These are phyloP conservation scores for Geum urbanum DNA, from an alignment of 306 rosid genomes.

Conservation along the genomic window DNA sequence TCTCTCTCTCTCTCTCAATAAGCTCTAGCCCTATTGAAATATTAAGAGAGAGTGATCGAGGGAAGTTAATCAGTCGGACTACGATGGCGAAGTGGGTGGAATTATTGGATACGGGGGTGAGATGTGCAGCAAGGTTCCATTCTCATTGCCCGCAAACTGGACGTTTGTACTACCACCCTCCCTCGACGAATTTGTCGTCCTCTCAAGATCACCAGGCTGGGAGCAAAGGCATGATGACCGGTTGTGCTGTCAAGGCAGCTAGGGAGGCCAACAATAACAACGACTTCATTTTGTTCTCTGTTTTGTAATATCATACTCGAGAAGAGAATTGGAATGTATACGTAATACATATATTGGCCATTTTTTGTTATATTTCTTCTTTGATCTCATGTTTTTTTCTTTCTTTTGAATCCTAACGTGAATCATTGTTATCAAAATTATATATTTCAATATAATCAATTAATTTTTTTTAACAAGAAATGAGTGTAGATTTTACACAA, in stretches of 20 bases:
- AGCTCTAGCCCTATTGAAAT: not conserved
- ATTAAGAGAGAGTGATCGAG: not conserved
- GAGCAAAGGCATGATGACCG: not conserved
- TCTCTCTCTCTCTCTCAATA: no score
- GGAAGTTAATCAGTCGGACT: not conserved
- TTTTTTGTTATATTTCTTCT: not conserved
- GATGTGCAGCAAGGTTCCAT: slow-evolving; percentile 54
- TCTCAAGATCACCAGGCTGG: slow-evolving; percentile 7
- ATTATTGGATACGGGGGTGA: slow-evolving; percentile 45
- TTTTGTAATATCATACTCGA: slow-evolving; percentile 24
- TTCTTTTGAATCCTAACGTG: no score
- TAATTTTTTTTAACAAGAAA: no score
- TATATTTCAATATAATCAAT: no score
- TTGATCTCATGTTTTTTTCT: no score
- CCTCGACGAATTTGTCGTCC: slow-evolving; percentile 28
- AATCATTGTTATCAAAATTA: no score
- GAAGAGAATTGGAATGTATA: no score
- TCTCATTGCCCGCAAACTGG: slow-evolving; percentile 54
- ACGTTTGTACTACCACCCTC: slow-evolving; percentile 54
- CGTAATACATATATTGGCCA: not conserved
- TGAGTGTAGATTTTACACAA: no score
- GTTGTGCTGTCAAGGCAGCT: slow-evolving; percentile 18
- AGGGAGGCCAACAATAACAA: slow-evolving; percentile 9
- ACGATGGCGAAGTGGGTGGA: slow-evolving; percentile 40
- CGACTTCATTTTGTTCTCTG: slow-evolving; percentile 27